phyloP scores from a whole-genome alignment of 352 stramenopile genomes.

The Globisporangium ultimum region DNA sequence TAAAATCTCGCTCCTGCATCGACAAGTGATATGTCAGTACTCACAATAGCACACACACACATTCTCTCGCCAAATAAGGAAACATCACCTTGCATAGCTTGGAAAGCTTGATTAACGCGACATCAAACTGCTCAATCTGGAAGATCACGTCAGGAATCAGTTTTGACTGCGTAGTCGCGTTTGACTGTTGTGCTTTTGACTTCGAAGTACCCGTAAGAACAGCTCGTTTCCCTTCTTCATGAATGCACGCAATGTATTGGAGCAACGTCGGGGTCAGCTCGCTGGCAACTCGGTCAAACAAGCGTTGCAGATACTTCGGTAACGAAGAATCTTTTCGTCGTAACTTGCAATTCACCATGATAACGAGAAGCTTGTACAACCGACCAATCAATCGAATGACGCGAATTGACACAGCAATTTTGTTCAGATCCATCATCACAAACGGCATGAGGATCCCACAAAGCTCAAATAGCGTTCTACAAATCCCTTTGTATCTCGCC shows the following conservation, averaged over 20 bases:
- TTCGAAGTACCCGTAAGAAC: slow-evolving; percentile 12
- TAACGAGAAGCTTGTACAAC: slow-evolving; percentile 50
- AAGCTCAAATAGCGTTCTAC: slow-evolving; percentile 28
- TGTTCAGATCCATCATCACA: slow-evolving; percentile 45
- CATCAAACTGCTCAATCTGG: slow-evolving; percentile 68
- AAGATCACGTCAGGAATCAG: slow-evolving; percentile 66
- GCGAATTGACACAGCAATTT: slow-evolving; percentile 24
- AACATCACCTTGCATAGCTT: slow-evolving; percentile 48
- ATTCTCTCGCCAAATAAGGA: not conserved
- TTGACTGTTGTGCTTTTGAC: slow-evolving; percentile 3
- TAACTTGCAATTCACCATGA: slow-evolving; percentile 39
- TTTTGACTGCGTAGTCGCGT: slow-evolving; percentile 32
- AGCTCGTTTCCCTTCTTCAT: slow-evolving; percentile 34
- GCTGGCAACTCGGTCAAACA: slow-evolving; percentile 45
- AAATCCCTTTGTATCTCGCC: slow-evolving; percentile 29
- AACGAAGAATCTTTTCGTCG: slow-evolving; percentile 36
- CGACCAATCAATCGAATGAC: slow-evolving; percentile 40
- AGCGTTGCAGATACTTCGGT: slow-evolving; percentile 32
- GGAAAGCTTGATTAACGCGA: slow-evolving; percentile 60
- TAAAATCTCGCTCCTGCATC: slow-evolving; percentile 39
- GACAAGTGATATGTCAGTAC: not conserved
- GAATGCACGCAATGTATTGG: slow-evolving; percentile 48
- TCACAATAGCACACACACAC: not conserved
- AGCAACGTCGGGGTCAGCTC: slow-evolving; percentile 43
- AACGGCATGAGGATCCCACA: slow-evolving; percentile 37